Evolutionary conservation across 257 asterid genomes (phyloP).

Genomic region (Knoxia roxburghii): DNA sequence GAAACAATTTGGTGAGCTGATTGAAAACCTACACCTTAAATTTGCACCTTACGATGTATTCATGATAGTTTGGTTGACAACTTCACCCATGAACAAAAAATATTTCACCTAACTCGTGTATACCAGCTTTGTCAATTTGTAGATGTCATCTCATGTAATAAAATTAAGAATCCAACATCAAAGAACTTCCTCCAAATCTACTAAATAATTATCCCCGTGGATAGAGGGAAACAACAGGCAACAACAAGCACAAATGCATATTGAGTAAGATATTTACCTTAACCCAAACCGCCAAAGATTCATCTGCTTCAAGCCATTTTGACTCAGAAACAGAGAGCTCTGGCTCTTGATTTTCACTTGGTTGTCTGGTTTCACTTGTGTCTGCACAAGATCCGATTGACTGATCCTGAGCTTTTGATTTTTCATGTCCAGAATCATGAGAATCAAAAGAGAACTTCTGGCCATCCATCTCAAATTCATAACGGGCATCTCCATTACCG

Average conservation of each 20-base stretch:
- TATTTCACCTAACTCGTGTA: not conserved
- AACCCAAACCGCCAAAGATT: constrained; percentile 90
- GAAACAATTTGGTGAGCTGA: not conserved
- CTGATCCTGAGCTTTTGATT: constrained; percentile 45
- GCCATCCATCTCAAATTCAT: constrained; percentile 48
- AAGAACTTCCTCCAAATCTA: not conserved
- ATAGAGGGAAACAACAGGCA: not conserved
- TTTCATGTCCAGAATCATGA: constrained; percentile 56
- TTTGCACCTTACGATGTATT: not conserved
- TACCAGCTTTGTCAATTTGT: not conserved
- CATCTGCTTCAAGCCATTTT: constrained; percentile 55
- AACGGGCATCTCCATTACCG: constrained; percentile 39
- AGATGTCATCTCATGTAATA: not conserved
- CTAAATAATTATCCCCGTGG: too few species aligned
- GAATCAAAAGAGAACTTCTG: constrained; percentile 48
- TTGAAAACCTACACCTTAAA: not conserved
- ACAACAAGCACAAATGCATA: constrained; percentile 2
- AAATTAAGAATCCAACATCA: not conserved
- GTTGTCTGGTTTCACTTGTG: constrained; percentile 37
- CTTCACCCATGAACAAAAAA: not conserved
- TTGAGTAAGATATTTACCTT: constrained; percentile 47
- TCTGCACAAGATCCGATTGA: constrained; percentile 36
- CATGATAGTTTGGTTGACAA: not conserved
- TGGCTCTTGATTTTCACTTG: constrained; percentile 37
- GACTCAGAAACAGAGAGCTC: constrained; percentile 35